Percentiles rank a stretch among this genome's conserved stretches.
These are phyloP conservation scores for Curvularia hawaiiensis DNA, from an alignment of 2,329 filamentous ascomycete genomes.

Conservation along the genomic window DNA sequence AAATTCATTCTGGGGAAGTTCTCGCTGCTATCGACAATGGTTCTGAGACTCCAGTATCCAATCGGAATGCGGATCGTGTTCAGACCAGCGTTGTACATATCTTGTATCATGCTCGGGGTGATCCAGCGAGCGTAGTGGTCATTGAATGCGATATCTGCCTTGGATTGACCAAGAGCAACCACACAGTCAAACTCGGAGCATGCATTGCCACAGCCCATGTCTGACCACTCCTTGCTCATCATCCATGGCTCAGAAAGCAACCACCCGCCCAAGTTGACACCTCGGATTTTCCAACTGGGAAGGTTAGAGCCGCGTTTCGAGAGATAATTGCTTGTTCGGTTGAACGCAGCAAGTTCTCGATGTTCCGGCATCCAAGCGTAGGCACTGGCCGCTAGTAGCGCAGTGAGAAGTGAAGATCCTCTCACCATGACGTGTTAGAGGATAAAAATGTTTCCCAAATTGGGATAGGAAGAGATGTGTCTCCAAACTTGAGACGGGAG, in stretches of 20 bases:
- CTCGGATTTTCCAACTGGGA: conserved; percentile 53
- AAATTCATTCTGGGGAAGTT: conserved; percentile 58
- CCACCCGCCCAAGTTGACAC: conserved; percentile 60
- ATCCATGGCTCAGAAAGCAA: conserved; percentile 64
- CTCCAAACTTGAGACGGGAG: background rate
- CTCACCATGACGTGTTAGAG: background rate
- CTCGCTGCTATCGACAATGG: conserved; percentile 56
- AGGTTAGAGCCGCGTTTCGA: conserved; percentile 8
- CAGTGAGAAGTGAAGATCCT: conserved; percentile 4
- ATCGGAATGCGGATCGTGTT: conserved; percentile 62
- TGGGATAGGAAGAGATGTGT: background rate
- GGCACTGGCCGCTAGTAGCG: conserved; percentile 11
- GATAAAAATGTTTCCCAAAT: background rate
- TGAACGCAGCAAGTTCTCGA: conserved; percentile 12
- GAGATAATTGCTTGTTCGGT: conserved; percentile 9
- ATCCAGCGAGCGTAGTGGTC: conserved; percentile 60
- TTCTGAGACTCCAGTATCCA: conserved; percentile 62
- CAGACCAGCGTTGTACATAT: conserved; percentile 56
- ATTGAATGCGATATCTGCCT: conserved; percentile 55
- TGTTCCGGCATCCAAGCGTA: conserved; percentile 15
- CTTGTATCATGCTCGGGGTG: conserved; percentile 54
- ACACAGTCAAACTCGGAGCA: conserved; percentile 63
- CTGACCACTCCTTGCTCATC: conserved; percentile 52
- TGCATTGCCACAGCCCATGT: conserved; percentile 54
- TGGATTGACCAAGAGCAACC: conserved; percentile 52